These are phyloP conservation scores for Neurospora tetraspora DNA, from an alignment of 495 filamentous ascomycete species.

Conservation along the genomic window DNA sequence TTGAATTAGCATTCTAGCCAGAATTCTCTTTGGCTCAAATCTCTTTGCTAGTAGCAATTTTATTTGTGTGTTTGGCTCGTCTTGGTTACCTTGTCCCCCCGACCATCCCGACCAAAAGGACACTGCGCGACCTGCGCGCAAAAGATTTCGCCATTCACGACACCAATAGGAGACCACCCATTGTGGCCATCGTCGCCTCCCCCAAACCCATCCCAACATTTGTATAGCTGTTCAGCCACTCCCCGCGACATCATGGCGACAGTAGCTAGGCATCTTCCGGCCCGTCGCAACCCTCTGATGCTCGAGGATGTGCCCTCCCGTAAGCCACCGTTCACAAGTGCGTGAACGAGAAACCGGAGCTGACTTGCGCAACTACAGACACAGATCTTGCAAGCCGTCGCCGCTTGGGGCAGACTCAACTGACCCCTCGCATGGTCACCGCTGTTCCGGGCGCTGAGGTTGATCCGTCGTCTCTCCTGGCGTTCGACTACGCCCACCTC, in stretches of 20 bases:
- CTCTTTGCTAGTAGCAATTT: background rate
- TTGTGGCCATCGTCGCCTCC: background rate
- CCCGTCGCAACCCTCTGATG: slow-evolving; percentile 67
- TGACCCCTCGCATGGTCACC: slow-evolving; percentile 64
- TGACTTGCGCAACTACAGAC: slow-evolving; percentile 41
- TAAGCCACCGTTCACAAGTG: slow-evolving; percentile 22
- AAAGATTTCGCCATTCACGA: slow-evolving; percentile 19
- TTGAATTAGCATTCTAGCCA: background rate
- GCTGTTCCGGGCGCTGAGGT: slow-evolving; percentile 49
- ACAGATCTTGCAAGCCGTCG: slow-evolving; percentile 74
- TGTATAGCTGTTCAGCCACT: background rate
- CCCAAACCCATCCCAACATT: background rate
- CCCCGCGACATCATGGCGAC: slow-evolving; percentile 41
- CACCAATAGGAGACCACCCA: background rate
- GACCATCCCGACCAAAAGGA: background rate
- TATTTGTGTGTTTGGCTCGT: background rate
- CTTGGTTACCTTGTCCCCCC: background rate
- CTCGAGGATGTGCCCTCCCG: slow-evolving; percentile 59
- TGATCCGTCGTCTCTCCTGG: slow-evolving; percentile 63
- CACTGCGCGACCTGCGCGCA: slow-evolving; percentile 20
- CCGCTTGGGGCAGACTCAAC: slow-evolving; percentile 82
- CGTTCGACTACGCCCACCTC: slow-evolving; percentile 93
- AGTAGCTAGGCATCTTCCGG: slow-evolving; percentile 51
- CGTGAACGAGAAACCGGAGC: background rate
- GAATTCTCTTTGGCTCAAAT: background rate